These are phyloP conservation scores for Apiotrichum mycotoxinovorans DNA, from an alignment of 1,284 basidiomycete genomes.

Conservation along the genomic window DNA sequence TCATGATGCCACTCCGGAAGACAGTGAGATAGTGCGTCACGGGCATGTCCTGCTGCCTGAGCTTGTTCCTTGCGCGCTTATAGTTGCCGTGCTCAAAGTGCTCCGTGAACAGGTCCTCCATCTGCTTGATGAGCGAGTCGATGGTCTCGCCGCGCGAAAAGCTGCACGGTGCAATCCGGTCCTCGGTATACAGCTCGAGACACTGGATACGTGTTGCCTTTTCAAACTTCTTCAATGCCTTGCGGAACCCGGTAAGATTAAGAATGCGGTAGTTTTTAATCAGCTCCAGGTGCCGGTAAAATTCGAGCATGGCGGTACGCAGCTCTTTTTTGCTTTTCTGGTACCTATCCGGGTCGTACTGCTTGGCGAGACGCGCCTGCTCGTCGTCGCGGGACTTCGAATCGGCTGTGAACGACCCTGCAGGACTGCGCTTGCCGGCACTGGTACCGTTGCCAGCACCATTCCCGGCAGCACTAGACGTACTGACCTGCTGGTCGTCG, in stretches of 20 bases:
- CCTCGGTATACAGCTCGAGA: conserved; percentile 69
- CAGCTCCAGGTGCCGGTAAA: conserved; percentile 72
- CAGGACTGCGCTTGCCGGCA: not conserved
- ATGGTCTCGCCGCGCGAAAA: conserved; percentile 59
- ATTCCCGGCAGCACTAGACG: not conserved
- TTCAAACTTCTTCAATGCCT: conserved; percentile 90
- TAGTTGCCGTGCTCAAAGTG: conserved; percentile 77
- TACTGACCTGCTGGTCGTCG: not conserved
- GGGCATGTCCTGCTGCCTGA: conserved; percentile 59
- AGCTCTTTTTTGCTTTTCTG: conserved; percentile 74
- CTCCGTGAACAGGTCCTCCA: conserved; percentile 67
- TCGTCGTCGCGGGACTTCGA: not conserved
- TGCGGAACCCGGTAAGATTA: conserved; percentile 85
- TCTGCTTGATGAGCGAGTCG: conserved; percentile 65
- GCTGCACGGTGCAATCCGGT: conserved; percentile 58
- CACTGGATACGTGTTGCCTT: conserved; percentile 65
- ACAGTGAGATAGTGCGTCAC: conserved; percentile 73
- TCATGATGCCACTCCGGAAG: conserved; percentile 68
- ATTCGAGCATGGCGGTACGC: conserved; percentile 76
- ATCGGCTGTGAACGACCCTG: not conserved
- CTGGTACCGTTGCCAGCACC: not conserved
- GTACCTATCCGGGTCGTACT: conserved; percentile 72
- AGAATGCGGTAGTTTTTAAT: conserved; percentile 82
- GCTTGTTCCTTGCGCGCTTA: conserved; percentile 68
- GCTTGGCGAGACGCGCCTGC: not conserved